A percentile compares a stretch with the other conserved stretches of the same genome.
Evolutionary conservation across 106 monocot genomes (phyloP).

Genomic region (Iris macrosiphon): DNA sequence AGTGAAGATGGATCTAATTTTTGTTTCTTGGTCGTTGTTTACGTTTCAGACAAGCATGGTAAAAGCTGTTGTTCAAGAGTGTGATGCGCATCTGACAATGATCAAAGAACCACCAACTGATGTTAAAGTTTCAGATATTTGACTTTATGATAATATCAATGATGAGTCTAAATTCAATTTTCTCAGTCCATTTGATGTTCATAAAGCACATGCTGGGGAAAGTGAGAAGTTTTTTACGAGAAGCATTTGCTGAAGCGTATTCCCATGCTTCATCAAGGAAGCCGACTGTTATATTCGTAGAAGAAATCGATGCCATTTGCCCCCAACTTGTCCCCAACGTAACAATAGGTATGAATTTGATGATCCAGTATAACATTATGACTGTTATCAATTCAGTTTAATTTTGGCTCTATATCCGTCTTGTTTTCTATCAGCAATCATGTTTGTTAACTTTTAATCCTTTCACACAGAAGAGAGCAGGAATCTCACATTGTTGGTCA

Average conservation of each 20-base stretch:
- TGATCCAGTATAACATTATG: too few species aligned
- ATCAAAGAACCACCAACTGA: too few species aligned
- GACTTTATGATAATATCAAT: too few species aligned
- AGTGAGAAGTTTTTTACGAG: slow-evolving; percentile 72
- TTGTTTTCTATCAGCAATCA: neutral
- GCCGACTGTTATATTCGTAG: slow-evolving; percentile 90
- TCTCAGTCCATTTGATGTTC: slow-evolving; percentile 61
- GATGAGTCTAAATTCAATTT: too few species aligned
- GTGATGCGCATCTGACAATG: too few species aligned
- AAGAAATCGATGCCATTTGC: slow-evolving; percentile 93
- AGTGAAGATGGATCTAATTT: too few species aligned
- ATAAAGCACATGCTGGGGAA: slow-evolving; percentile 83
- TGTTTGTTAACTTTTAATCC: neutral
- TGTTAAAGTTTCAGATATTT: too few species aligned
- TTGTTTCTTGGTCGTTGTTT: too few species aligned
- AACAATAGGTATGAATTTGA: slow-evolving; percentile 29
- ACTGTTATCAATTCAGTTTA: too few species aligned
- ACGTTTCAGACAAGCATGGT: too few species aligned
- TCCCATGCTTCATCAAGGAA: slow-evolving; percentile 55
- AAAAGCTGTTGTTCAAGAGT: too few species aligned
- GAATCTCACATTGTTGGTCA: slow-evolving; percentile 84
- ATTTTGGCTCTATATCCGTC: neutral
- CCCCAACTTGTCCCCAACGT: slow-evolving; percentile 66
- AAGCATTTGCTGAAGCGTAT: slow-evolving; percentile 75
- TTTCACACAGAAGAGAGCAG: slow-evolving; percentile 57